These are phyloP conservation scores for Boechera stricta DNA, from an alignment of 345 rosid genomes.

Conservation along the genomic window DNA sequence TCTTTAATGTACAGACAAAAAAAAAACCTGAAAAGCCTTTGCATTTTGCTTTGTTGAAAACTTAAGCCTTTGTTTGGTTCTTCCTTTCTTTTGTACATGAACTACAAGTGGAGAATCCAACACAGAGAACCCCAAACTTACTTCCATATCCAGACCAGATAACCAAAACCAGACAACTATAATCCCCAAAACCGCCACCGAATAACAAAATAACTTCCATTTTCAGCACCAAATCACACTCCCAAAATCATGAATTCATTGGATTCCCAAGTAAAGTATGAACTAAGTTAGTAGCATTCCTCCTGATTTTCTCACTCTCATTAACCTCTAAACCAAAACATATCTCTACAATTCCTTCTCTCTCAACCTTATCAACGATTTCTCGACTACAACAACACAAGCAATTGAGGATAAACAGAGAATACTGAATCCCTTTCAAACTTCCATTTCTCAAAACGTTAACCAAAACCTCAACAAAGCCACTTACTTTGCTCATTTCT, in stretches of 20 bases:
- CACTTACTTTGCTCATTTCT: slow-evolving; percentile 63
- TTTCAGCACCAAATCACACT: slow-evolving; percentile 10
- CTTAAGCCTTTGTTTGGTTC: slow-evolving; percentile 45
- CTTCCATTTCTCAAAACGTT: slow-evolving; percentile 64
- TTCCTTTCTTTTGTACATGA: slow-evolving; percentile 62
- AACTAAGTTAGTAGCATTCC: slow-evolving; percentile 69
- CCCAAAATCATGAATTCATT: slow-evolving; percentile 40
- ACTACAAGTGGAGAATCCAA: slow-evolving; percentile 47
- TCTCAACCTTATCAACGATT: slow-evolving; percentile 53
- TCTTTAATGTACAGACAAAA: slow-evolving; percentile 58
- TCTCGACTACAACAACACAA: slow-evolving; percentile 64
- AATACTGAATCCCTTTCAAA: slow-evolving; percentile 71
- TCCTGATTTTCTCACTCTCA: slow-evolving; percentile 84
- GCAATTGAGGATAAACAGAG: slow-evolving; percentile 68
- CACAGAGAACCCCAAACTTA: slow-evolving; percentile 47
- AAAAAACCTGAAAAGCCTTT: slow-evolving; percentile 17
- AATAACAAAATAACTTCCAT: slow-evolving; percentile 14
- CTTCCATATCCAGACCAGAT: slow-evolving; percentile 46
- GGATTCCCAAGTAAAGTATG: slow-evolving; percentile 59
- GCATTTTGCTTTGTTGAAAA: slow-evolving; percentile 46
- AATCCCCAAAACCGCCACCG: slow-evolving; percentile 18
- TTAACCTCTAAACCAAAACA: slow-evolving; percentile 69
- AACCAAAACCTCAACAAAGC: slow-evolving; percentile 67
- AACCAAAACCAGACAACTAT: slow-evolving; percentile 31
- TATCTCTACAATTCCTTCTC: slow-evolving; percentile 66